Conservation (phyloP, 371 early-diverging fungal species). For the Apophysomyces ossiformis region DNA sequence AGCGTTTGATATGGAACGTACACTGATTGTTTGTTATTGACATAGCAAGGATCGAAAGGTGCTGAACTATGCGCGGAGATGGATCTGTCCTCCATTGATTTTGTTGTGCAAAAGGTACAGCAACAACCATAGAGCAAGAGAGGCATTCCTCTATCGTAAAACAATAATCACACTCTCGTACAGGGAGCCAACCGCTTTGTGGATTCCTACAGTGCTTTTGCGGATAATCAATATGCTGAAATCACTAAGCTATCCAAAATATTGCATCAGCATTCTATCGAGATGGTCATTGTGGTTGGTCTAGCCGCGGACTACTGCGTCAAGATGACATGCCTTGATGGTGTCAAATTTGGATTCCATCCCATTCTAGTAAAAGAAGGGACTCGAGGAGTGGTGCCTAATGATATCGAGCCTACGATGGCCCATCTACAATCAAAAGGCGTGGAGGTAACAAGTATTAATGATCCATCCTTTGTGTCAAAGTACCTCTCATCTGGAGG, state of each 20-base stretch:
- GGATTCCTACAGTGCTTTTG: conserved; percentile 53
- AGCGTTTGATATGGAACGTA: not conserved
- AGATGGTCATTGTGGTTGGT: conserved; percentile 39
- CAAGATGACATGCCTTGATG: conserved; percentile 47
- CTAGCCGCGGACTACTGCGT: conserved; percentile 52
- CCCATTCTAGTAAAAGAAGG: conserved; percentile 40
- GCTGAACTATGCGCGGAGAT: conserved; percentile 26
- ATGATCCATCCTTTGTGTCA: conserved; percentile 4
- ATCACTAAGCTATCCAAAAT: conserved; percentile 40
- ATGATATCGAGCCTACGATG: conserved; percentile 25
- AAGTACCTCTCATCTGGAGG: not conserved
- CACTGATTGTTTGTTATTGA: not conserved
- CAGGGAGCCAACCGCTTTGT: conserved; percentile 38
- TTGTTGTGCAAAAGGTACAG: conserved; percentile 30
- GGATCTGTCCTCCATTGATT: conserved; percentile 18
- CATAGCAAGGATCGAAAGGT: conserved; percentile 37
- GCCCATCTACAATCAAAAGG: conserved; percentile 29
- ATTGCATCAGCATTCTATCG: conserved; percentile 36
- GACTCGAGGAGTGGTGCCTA: conserved; percentile 33
- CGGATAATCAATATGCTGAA: conserved; percentile 45
- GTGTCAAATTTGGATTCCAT: conserved; percentile 51
- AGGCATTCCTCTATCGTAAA: not conserved
- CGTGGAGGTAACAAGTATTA: conserved; percentile 17
- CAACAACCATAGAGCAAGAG: not conserved
- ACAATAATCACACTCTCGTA: not conserved